Evolutionary conservation across 129 eudicot species (phyloP).

Genomic region (Logfia minima): DNA sequence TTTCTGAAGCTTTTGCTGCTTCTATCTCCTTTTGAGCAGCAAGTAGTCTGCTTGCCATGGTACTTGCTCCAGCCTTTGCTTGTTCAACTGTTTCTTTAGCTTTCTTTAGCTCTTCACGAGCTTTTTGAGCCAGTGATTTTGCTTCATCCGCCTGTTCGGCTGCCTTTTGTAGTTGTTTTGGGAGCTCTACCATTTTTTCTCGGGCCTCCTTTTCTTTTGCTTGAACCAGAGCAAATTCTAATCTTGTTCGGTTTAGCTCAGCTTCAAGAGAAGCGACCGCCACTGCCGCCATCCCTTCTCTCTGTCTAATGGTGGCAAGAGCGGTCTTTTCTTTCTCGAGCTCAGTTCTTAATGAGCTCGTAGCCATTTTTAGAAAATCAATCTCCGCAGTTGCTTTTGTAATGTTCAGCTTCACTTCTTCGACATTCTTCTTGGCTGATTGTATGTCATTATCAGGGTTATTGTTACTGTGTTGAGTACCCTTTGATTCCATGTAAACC

Average conservation of each 20-base stretch:
- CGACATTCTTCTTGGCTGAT: slow-evolving; percentile 64
- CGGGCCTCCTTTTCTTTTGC: slow-evolving; percentile 74
- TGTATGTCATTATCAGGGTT: slow-evolving; percentile 44
- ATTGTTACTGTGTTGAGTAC: slow-evolving; percentile 30
- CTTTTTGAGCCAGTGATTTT: slow-evolving; percentile 46
- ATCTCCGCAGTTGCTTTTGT: slow-evolving; percentile 69
- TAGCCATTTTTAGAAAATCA: slow-evolving; percentile 60
- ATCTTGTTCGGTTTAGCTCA: slow-evolving; percentile 60
- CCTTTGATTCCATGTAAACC: slow-evolving; percentile 75
- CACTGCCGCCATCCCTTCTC: slow-evolving; percentile 92
- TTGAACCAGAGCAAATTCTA: slow-evolving; percentile 57
- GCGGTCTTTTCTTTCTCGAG: slow-evolving; percentile 68
- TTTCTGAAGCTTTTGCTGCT: slow-evolving; percentile 88
- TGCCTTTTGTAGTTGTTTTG: slow-evolving; percentile 69
- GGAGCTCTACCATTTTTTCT: slow-evolving; percentile 77
- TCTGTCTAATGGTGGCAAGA: slow-evolving; percentile 59
- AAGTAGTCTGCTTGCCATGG: slow-evolving; percentile 63
- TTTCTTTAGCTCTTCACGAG: slow-evolving; percentile 66
- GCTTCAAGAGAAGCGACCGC: slow-evolving; percentile 84
- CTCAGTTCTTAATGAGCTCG: slow-evolving; percentile 61
- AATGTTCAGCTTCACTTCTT: slow-evolving; percentile 67
- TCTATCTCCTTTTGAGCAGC: slow-evolving; percentile 92
- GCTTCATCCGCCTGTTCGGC: slow-evolving; percentile 78
- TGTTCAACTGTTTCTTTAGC: slow-evolving; percentile 72
- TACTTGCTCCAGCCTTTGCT: slow-evolving; percentile 70